Percentiles rank a stretch among this genome's conserved stretches.
Evolutionary conservation across 805 yeast species (phyloP).

Genomic region (Phaffomyces antillensis): DNA sequence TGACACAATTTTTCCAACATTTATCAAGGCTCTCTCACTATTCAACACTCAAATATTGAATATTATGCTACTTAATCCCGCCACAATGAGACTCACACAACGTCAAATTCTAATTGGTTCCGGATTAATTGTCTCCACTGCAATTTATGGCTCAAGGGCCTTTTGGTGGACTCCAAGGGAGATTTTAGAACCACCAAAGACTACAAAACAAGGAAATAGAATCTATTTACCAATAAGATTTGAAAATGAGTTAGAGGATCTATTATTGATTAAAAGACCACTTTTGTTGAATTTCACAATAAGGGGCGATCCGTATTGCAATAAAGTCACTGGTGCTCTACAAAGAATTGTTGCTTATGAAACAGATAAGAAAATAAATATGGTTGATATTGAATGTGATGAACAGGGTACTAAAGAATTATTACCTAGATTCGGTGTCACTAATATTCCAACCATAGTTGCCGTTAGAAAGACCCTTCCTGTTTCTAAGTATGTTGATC

Average conservation of each 20-base stretch:
- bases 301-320: constrained; percentile 54
- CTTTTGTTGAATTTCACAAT: constrained; percentile 65
- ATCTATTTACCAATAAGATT: constrained; percentile 48
- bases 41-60: background rate
- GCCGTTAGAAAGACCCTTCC: constrained; percentile 62
- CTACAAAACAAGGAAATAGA: constrained; percentile 30
- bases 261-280: constrained; percentile 47
- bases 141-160: constrained; percentile 16
- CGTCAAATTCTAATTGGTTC: constrained; percentile 21
- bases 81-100: constrained; percentile 10
- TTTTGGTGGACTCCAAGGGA: constrained; percentile 30
- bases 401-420: constrained; percentile 55
- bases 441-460: constrained; percentile 58
- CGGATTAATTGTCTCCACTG: constrained; percentile 17
- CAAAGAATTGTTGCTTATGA: constrained; percentile 43
- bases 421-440: constrained; percentile 47
- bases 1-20: background rate
- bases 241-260: constrained; percentile 51
- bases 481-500: constrained; percentile 30
- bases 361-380: constrained; percentile 44
- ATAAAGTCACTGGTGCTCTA: constrained; percentile 55
- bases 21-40: background rate
- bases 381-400: constrained; percentile 70
- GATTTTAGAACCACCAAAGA: constrained; percentile 31
- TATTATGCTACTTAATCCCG: background rate